These are phyloP conservation scores for Mucor racemosus DNA, from an alignment of 371 early-diverging fungal species.

Conservation along the genomic window DNA sequence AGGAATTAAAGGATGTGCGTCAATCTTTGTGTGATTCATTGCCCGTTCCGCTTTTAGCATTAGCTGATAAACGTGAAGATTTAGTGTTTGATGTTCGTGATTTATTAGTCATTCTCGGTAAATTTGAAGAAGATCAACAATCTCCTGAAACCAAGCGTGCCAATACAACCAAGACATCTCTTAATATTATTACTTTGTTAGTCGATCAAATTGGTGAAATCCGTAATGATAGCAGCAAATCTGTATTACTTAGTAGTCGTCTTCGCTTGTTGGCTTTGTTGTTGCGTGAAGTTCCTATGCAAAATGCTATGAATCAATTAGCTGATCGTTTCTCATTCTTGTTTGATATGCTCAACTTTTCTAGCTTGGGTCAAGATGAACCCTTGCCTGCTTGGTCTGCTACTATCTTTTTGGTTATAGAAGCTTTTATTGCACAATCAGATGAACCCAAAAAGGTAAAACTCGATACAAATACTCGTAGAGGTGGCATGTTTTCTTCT, in stretches of 20 bases:
- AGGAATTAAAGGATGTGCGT: conserved; percentile 57
- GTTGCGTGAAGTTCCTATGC: conserved; percentile 60
- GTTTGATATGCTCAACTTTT: conserved; percentile 47
- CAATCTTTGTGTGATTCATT: conserved; percentile 54
- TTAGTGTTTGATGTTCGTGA: conserved; percentile 75
- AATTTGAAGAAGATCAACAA: conserved; percentile 41
- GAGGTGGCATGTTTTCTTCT: conserved; percentile 8
- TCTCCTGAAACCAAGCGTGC: background rate
- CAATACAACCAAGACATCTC: conserved; percentile 9
- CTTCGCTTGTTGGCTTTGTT: conserved; percentile 72
- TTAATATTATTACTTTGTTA: conserved; percentile 40
- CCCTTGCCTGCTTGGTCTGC: conserved; percentile 65
- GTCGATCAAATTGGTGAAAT: conserved; percentile 34
- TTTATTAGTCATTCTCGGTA: conserved; percentile 57
- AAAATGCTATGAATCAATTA: conserved; percentile 50
- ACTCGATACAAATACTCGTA: conserved; percentile 8
- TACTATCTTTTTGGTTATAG: conserved; percentile 70
- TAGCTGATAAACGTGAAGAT: conserved; percentile 72
- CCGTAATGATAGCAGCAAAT: conserved; percentile 31
- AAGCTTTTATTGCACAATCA: conserved; percentile 64
- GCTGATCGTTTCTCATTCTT: conserved; percentile 48
- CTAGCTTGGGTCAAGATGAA: conserved; percentile 22
- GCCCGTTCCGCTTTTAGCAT: conserved; percentile 54
- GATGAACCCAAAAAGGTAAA: conserved; percentile 65
- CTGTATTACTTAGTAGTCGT: conserved; percentile 46